Evolutionary conservation across 495 filamentous ascomycete genomes (phyloP).

Genomic region (Xylaria grammica): DNA sequence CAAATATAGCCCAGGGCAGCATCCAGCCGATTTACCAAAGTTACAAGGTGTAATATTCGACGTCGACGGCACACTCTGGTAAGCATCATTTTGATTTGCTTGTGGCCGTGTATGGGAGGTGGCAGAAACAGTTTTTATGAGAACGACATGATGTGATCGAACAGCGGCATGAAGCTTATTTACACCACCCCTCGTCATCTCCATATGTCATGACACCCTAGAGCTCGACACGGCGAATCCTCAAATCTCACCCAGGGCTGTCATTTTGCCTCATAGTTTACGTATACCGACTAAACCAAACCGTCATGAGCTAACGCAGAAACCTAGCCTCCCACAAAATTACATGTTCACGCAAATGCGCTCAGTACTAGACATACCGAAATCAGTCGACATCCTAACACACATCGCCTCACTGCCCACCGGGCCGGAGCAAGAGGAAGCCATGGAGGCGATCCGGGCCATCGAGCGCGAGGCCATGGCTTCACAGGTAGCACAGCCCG

Average conservation of each 20-base stretch:
- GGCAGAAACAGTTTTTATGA: not conserved
- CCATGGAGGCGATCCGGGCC: slow-evolving; percentile 72
- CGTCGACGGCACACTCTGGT: slow-evolving; percentile 94
- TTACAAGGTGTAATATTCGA: slow-evolving; percentile 90
- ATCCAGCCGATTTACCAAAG: slow-evolving; percentile 50
- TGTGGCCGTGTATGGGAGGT: too few species aligned
- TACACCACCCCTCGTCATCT: not conserved
- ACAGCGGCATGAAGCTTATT: not conserved
- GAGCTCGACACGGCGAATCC: not conserved
- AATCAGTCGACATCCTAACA: slow-evolving; percentile 79
- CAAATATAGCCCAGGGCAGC: slow-evolving; percentile 25
- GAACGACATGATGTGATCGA: too few species aligned
- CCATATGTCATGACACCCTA: not conserved
- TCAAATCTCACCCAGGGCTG: not conserved
- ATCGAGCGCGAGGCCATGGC: slow-evolving; percentile 84
- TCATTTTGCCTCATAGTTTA: not conserved
- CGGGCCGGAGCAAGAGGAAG: slow-evolving; percentile 59
- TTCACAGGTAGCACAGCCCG: slow-evolving; percentile 77
- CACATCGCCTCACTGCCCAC: slow-evolving; percentile 78
- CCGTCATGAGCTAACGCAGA: slow-evolving; percentile 17
- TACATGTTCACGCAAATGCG: slow-evolving; percentile 95
- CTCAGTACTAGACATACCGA: slow-evolving; percentile 66
- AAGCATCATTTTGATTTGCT: slow-evolving; percentile 42
- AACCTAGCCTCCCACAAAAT: slow-evolving; percentile 77
- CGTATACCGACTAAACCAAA: not conserved